These are phyloP conservation scores for Geotrichum europaeum DNA, from an alignment of 1,139 yeast species.

Conservation along the genomic window DNA sequence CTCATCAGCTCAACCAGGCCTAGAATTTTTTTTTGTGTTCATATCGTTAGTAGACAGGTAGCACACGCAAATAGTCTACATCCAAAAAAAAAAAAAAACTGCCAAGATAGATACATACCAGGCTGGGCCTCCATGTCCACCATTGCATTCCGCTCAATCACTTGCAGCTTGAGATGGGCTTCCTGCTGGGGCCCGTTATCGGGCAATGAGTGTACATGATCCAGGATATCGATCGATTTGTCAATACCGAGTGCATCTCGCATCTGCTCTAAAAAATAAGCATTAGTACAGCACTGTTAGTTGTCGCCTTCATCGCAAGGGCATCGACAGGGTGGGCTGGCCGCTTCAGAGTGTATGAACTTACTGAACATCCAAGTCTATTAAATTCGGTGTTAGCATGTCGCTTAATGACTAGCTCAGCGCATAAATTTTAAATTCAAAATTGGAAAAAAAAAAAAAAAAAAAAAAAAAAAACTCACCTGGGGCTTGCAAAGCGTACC, in stretches of 20 bases:
- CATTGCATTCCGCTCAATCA: conserved; percentile 55
- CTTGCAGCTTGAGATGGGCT: conserved; percentile 45
- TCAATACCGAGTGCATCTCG: conserved; percentile 50
- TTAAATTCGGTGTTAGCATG: conserved; percentile 8
- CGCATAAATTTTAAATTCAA: neutral
- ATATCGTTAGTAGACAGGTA: neutral
- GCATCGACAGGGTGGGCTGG: neutral
- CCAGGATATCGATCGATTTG: conserved; percentile 45
- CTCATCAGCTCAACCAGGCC: conserved; percentile 34
- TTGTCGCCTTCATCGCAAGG: neutral
- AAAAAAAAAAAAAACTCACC: conserved; percentile 24
- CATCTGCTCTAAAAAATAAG: conserved; percentile 42
- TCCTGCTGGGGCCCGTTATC: conserved; percentile 34
- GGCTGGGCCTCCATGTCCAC: conserved; percentile 50
- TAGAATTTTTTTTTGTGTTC: neutral
- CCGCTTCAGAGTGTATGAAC: conserved; percentile 17
- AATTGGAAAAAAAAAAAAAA: neutral
- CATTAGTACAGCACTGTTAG: neutral
- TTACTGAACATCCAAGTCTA: conserved; percentile 55
- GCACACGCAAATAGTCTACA: neutral
- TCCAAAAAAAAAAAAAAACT: neutral
- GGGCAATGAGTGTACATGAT: conserved; percentile 42
- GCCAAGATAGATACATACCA: conserved; percentile 30
- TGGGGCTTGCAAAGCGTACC: conserved; percentile 63
- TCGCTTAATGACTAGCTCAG: no score